Base-by-base conservation (phyloP, 805 yeast genomes). In the Schizosaccharomyces lindneri region DNA sequence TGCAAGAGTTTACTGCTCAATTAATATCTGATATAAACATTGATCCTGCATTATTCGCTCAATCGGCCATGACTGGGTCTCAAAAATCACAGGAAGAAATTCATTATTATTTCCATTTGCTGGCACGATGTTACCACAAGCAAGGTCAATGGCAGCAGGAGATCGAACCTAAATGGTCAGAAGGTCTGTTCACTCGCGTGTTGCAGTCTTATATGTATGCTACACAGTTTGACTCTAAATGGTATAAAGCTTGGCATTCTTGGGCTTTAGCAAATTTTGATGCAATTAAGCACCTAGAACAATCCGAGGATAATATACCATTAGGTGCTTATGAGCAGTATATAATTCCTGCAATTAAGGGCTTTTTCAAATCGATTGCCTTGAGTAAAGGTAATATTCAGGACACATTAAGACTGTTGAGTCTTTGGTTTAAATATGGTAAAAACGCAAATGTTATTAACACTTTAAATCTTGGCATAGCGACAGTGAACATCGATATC, bases 241-340 rank as follows among this genome's bases (percentile, higher is more conserved):
- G 98, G 96, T 93, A 93, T 68, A 93, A 94, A 69, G 98, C 97
- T 19, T 94, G 98, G 98, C 99, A 93, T 70, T 90, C 88, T 69
- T 93, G 99, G 99, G 98, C 98, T 0, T 75, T 94, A 68, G 97
- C 97, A 0, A 93, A 94, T 71, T 93, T 89, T 70, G 97, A 93
- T 69, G 97, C 90, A 0, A 84, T 90, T 24, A 84, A 95, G 0
- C 75, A 84, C 32, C 73, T 77, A 32, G 69, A 67, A 62, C 69
- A 66, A 65, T 64, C 62, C n/a, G 64, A 64, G 19, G 61, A 63
- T 4, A 68, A 65, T 39, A 67, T 64, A 61, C 67, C 68, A 36
- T 64, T 61, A 55, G 65, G 81, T 62, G 74, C 84, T 27, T 82
- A 89, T 27, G 84, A 83, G 63, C 81, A 87, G 55, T 95, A 93